Evolutionary conservation across 306 rosid species (phyloP), one percentile per base, ranked within the genome.

Genomic region (Mimosa pudica): DNA sequence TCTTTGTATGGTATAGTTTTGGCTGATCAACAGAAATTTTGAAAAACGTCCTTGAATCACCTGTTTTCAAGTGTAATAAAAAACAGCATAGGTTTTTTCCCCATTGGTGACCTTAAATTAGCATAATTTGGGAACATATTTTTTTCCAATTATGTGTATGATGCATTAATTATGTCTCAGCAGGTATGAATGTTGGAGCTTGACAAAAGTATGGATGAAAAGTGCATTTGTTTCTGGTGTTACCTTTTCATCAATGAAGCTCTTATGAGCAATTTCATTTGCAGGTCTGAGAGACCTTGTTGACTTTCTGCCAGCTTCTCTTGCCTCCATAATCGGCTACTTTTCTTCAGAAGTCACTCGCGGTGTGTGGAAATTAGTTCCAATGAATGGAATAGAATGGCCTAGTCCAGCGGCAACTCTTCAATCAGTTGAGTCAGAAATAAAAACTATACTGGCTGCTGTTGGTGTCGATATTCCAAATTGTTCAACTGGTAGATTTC

Each of bases 311-410:
- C 97, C 97, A 3, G 97, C 97, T 1, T 89, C 96, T 41, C 89
- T 92, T 70, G 92, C 91, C 48, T 82, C 91, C 57, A 89, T 90
- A 77, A 83, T 90, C 69, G 90, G 92, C 78, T 92, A 89, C 86
- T 92, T 92, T 87, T 79, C 93, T 49, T 90, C 96, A 77, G 97
- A 92, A 89, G 86, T 90, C 72, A 90, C 92, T 57, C 89, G 92
- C 35, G 97, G 97, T 55, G 87, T 92, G 76, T 92, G 97, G 97
- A 92, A 90, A 81, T 84, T 79, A 41, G 97, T 86, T 83, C 83
- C 87, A 47, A 92, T 92, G 97, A 92, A 92, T 86, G 97, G 96
- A 90, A 85, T 61, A 36, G 97, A 92, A 71, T 92, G 97, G 97
- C 97, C 97, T 38, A 92, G 96, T 86, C 97, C 96, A 72, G 92